Evolutionary conservation across 352 stramenopile genomes (phyloP).

Genomic region (Phytopythium vexans): DNA sequence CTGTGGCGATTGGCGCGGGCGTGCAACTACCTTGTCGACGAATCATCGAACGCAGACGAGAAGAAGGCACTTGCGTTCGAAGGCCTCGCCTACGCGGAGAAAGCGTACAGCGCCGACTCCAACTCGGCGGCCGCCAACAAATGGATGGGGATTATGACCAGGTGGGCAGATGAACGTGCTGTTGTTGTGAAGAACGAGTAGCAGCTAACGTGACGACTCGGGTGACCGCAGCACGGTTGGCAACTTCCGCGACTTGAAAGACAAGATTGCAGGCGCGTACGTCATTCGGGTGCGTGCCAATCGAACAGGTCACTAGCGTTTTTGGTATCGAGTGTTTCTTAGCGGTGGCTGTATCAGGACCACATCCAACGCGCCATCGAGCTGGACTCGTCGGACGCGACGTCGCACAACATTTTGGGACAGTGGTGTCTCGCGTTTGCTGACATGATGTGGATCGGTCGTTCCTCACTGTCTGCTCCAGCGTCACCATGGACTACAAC

Average conservation of each 20-base stretch:
- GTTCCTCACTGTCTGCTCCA: no score
- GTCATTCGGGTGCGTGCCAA: constrained; percentile 44
- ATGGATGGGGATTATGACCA: constrained; percentile 76
- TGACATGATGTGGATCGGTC: constrained; percentile 70
- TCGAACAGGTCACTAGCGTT: not conserved
- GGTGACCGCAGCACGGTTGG: constrained; percentile 31
- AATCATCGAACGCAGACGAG: constrained; percentile 28
- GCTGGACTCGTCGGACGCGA: constrained; percentile 57
- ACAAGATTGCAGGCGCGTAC: constrained; percentile 69
- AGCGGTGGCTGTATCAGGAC: constrained; percentile 22
- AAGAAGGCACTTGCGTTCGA: constrained; percentile 60
- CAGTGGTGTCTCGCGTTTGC: constrained; percentile 80
- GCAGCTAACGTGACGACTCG: not conserved
- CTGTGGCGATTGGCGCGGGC: constrained; percentile 60
- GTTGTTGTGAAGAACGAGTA: not conserved
- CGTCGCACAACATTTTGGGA: constrained; percentile 64
- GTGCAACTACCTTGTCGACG: constrained; percentile 61
- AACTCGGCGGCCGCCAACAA: constrained; percentile 61
- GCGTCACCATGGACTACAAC: no score
- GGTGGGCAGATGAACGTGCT: constrained; percentile 10
- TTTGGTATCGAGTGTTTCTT: not conserved
- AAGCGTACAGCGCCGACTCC: constrained; percentile 39
- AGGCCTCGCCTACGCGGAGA: constrained; percentile 45
- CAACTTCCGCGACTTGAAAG: constrained; percentile 59
- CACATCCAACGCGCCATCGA: constrained; percentile 71